Base-by-base conservation (phyloP, 2,329 filamentous ascomycete species). In the Fusarium sarcochroum region DNA sequence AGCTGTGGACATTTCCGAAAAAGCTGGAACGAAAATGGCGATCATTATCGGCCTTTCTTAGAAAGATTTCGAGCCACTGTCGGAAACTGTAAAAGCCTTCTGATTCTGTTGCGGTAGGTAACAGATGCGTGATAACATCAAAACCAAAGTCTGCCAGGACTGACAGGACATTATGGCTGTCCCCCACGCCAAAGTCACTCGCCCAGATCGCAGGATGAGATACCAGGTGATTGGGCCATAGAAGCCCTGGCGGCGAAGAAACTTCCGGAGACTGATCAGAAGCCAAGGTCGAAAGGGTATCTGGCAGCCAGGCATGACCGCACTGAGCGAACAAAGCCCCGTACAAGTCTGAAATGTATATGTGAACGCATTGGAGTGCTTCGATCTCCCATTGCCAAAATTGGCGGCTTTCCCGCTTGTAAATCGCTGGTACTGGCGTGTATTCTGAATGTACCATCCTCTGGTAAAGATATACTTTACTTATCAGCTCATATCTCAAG, bases 401-500 rank as follows among this genome's bases (percentile, higher is more conserved):
- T 15, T 27, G 20, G 14, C 18, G 23, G 14, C n/a, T 44, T 25
- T 17, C 7, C 45, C 38, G 25, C 27, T 32, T 32, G 6, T 14
- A n/a, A 7, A 61, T 15, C 30, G 25, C 15, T 30, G n/a, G 18
- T 14, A 13, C 55, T n/a, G 34, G 20, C n/a, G 15, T 38, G 15
- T 34, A 61, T 11, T 11, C 13, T 11, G 6, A 18, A 13, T 45
- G 20, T 4, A 41, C 13, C 6, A 23, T 10, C 5, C 32, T 8
- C 9, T 15, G 17, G 10, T 27, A 60, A 10, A 61, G 25, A 7
- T 25, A 40, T 27, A 51, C 9, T 14, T 25, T 57, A 15, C 38
- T 45, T 32, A 51, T 60, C 20, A 59, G 23, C 38, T 59, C 54
- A 17, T 59, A 35, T 13, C 23, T 32, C 14, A 52, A 38, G 32